These are phyloP conservation scores for Voacanga thouarsii DNA, from an alignment of 257 asterid species.

Conservation along the genomic window DNA sequence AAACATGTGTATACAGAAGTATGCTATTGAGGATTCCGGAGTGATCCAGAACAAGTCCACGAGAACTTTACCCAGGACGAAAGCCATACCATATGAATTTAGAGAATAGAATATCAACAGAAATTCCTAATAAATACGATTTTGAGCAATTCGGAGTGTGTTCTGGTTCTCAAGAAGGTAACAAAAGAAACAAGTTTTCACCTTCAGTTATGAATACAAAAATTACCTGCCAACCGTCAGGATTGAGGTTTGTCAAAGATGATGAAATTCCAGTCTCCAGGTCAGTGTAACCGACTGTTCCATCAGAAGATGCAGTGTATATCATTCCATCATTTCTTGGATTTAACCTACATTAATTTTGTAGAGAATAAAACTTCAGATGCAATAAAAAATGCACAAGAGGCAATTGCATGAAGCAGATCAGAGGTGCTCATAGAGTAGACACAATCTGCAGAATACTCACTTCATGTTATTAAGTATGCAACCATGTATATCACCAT, in stretches of 20 bases:
- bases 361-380: not conserved
- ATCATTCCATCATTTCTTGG: slow-evolving; percentile 74
- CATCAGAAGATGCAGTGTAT: slow-evolving; percentile 92
- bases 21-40: not conserved
- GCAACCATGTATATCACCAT: slow-evolving; percentile 73
- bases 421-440: not conserved
- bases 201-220: not conserved
- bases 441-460: slow-evolving; percentile 26
- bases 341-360: slow-evolving; percentile 53
- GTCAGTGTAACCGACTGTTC: slow-evolving; percentile 84
- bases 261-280: slow-evolving; percentile 83
- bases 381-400: not conserved
- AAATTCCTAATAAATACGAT: not conserved
- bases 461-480: slow-evolving; percentile 90
- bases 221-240: slow-evolving; percentile 91
- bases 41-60: not conserved
- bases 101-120: not conserved
- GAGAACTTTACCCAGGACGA: not conserved
- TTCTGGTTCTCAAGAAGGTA: not conserved
- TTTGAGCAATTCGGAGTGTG: not conserved
- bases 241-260: slow-evolving; percentile 80
- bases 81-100: not conserved
- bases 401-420: slow-evolving; percentile 2
- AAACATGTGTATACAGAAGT: not conserved
- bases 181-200: not conserved